Evolutionary conservation across 2,329 filamentous ascomycete species (phyloP), one percentile per base, ranked within the genome.

Genomic region (Dactylellina parvicollis): DNA sequence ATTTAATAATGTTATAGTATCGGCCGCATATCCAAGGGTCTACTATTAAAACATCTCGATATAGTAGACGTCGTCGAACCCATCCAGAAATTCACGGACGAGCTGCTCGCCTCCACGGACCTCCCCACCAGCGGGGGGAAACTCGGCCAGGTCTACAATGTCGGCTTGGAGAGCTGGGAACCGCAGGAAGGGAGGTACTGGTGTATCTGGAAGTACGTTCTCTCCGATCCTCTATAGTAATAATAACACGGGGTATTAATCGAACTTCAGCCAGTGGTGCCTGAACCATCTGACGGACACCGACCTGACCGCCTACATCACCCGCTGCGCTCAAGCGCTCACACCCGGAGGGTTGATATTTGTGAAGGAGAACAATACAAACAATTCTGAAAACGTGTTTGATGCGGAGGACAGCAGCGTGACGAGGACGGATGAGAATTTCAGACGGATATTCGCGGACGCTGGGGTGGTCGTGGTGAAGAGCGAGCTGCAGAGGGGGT

Each of bases 1-100:
- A 7, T 34, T 16, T 42, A 18, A n/a, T 14, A 14, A 7, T 7
- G n/a, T 42, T 42, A 14, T 14, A 88, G 93, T 0, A 96, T 96
- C 66, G 94, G 93, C 0, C 85, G 94, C 42, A 86, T 97, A 70
- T 96, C 92, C 0, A 85, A 89, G 66, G 90, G 90, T 0, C 84
- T 97, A 2, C 83, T 97, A n/a, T 60, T 75, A n/a, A 76, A 75
- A 32, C 81, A 89, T 26, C 83, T 87, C 22, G 82, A 94, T 0
- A 82, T 84, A 1, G 89, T 96, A 4, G 93, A 97, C 79, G 84
- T 96, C 20, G 87, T 97, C 30, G 93, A 97, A 82, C 94, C 93
- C 0, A 87, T 96, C 18, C 83, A 84, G 77, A 92, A 92, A 79
- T 96, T 97, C 81, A 92, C 92, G 0, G 84, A 85, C 12, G 82